These are phyloP conservation scores for Apocynum venetum DNA, from an alignment of 257 asterid genomes.

Conservation along the genomic window DNA sequence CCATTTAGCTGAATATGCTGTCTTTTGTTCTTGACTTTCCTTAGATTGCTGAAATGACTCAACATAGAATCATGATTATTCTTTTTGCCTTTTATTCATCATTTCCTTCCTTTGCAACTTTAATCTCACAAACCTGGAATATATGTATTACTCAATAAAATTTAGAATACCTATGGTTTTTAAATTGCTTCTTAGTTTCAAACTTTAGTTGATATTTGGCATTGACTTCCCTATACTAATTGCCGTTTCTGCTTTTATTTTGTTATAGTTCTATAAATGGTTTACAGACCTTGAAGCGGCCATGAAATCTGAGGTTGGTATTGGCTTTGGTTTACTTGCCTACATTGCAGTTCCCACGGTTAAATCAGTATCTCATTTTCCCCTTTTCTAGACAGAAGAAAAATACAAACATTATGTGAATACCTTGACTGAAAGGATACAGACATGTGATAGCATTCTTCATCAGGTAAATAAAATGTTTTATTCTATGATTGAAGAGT, in stretches of 20 bases:
- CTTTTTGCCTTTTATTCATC: background rate
- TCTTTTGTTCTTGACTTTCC: background rate
- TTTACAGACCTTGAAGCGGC: constrained; percentile 94
- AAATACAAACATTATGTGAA: constrained; percentile 95
- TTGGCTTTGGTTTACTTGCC: constrained; percentile 14
- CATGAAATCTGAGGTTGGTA: constrained; percentile 96
- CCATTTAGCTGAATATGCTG: background rate
- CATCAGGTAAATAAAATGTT: constrained; percentile 51
- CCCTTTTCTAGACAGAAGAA: constrained; percentile 71
- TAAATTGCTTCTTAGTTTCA: background rate
- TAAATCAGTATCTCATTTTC: constrained; percentile 15
- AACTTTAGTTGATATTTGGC: background rate
- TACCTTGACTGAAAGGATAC: constrained; percentile 80
- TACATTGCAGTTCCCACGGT: background rate
- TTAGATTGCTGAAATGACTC: background rate
- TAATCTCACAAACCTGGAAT: background rate
- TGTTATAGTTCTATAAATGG: constrained; percentile 95
- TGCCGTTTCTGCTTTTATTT: constrained; percentile 6
- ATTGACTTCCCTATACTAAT: background rate
- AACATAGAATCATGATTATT: background rate
- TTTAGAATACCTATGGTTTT: background rate
- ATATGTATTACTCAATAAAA: background rate
- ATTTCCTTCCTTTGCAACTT: background rate
- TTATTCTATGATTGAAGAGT: background rate
- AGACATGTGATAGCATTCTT: constrained; percentile 88